Evolutionary conservation across 805 yeast genomes (phyloP), one percentile per base, ranked within the genome.

Genomic region (Nakazawaea laoshanensis): DNA sequence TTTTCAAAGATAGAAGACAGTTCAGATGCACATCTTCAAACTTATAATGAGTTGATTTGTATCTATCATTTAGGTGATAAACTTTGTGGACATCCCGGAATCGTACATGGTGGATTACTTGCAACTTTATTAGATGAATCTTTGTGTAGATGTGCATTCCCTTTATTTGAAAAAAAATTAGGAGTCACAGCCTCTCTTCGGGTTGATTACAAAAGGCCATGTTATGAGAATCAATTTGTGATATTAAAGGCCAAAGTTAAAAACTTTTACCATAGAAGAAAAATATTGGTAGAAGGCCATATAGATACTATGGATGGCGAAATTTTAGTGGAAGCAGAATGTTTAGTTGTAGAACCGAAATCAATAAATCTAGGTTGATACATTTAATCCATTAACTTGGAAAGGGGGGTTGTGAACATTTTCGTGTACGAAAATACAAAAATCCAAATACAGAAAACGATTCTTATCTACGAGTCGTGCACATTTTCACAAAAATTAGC

Each of bases 61-160:
- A 57, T 67, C 39, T 67, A 66, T 45, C 65, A 61, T 35, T 43
- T 70, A 19, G 77, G 77, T 4, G 52, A 53, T 11, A 48, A 58
- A 36, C 43, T 71, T 27, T 52, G 67, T 1, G 65, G 72, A 24
- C 67, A 65, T 35, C 68, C 63, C 35, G 71, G 72, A 27, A 58
- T 65, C 29, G 56, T 71, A 25, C 77, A 71, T 44, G 72, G 72
- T 33, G 77, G 77, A 1, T 57, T 70, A 12, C 52, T 68, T n/a
- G 62, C 74, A 4, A 68, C 76, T 4, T 51, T 71, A 6, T 46
- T 71, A 8, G 77, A 71, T 42, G 77, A 70, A 44, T 70, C 65
- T 3, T 55, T 70, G 32, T 69, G 73, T 37, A 46, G 61, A n/a
- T 66, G 69, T 30, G 74, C 69, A 12, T 61, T 71, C 39, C 65